Conservation (phyloP, 23 red algal species). For the Gracilaria vermiculophylla region DNA sequence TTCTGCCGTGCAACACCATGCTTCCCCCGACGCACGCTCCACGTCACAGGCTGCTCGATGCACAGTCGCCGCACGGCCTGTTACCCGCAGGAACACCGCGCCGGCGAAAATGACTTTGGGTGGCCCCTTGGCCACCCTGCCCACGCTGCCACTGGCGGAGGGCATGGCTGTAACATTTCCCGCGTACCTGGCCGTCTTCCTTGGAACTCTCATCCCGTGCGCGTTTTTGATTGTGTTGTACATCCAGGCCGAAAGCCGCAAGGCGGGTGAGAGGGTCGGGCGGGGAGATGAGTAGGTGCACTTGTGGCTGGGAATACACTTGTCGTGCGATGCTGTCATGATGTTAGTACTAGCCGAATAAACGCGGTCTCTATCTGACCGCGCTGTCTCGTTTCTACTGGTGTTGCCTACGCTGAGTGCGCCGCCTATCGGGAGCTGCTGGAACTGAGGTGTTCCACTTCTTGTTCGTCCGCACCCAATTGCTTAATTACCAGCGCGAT, state of each 20-base stretch:
- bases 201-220: slow-evolving; percentile 94
- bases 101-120: slow-evolving; percentile 44
- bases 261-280: slow-evolving; percentile 76
- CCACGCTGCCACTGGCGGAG: slow-evolving; percentile 51
- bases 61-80: slow-evolving; percentile 19
- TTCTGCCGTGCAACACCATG: not conserved
- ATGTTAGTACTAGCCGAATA: slow-evolving; percentile 36
- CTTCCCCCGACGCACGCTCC: not conserved
- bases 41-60: slow-evolving; percentile 6
- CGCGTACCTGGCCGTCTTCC: slow-evolving; percentile 96
- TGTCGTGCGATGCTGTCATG: slow-evolving; percentile 9
- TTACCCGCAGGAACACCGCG: slow-evolving; percentile 28
- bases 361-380: not conserved
- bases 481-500: slow-evolving; percentile 49
- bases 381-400: not conserved
- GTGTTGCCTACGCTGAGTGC: not conserved
- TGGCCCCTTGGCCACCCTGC: slow-evolving; percentile 19
- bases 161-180: slow-evolving; percentile 94
- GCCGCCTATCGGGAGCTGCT: not conserved
- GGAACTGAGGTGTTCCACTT: slow-evolving; percentile 15
- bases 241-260: slow-evolving; percentile 95
- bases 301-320: not conserved
- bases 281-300: slow-evolving; percentile 40
- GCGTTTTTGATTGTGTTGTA: slow-evolving; percentile 98
- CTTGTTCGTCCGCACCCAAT: slow-evolving; percentile 46